Base-by-base conservation (phyloP, 345 rosid species). In the Eutrema yunnanense region DNA sequence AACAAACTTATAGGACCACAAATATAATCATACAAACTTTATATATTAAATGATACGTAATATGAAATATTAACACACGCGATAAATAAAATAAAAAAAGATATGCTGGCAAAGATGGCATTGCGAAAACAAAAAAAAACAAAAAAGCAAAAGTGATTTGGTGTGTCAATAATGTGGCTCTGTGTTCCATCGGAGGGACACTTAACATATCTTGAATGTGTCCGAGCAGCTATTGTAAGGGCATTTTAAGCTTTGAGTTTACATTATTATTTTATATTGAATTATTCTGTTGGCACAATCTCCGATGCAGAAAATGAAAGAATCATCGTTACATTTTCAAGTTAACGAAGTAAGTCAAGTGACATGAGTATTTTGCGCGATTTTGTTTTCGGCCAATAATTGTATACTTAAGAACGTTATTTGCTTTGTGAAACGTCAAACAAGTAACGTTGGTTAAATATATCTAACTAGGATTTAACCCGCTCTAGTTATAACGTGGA, bases 131-230 rank as follows among this genome's bases (percentile, higher is more conserved):
- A 13, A 37, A 27, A 37, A 52, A 46, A 16, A 16, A 16, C 16
- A 16, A 46, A 10, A 1, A 54, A 26, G 65, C 37, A 65, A 65
- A 65, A 75, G 34, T 16, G 76, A 57, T 71, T 58, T 65, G 76
- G 67, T 76, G 46, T 30, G 3, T 52, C 34, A 37, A 68, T 48
- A 70, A 47, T 63, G 40, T 76, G 80, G 76, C 80, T 64, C 62
- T 64, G 72, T 36, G 61, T 22, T 77, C 67, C 63, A 58, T 59
- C 16, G 76, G 72, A 77, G 67, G 50, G 80, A 71, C 80, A 77
- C 76, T 57, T 56, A 13, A n/a, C 27, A 52, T 33, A 43, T 51
- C 8, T 64, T 57, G 62, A 49, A 64, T 64, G 46, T 40, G 80
- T 40, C 76, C 72, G 53, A 56, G 46, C 16, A 55, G 72, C 62